Base-by-base conservation (phyloP, 1,139 yeast genomes). In the Ogataea hybrid region DNA sequence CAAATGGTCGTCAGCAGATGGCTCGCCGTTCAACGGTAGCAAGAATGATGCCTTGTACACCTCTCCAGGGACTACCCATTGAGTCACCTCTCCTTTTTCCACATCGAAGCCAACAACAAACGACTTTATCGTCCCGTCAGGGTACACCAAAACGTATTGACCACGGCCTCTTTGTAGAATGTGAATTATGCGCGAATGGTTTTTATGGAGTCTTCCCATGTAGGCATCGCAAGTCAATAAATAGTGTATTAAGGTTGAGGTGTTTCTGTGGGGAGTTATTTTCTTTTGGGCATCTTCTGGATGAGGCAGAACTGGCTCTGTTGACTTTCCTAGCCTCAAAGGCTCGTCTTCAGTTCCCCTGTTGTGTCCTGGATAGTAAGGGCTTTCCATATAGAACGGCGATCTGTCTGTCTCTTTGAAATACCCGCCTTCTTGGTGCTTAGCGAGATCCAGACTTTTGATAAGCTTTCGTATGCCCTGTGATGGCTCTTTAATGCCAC, bases 41-140 rank as follows among this genome's bases (percentile, higher is more conserved):
- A 73, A 42, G 50, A 71, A 73, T 35, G 76, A 69, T 5, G 78
- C 77, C 50, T 74, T 74, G 60, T 70, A 74, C 16, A 69, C 73
- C 12, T 71, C 77, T 2, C 77, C 76, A 9, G 76, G 77, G n/a
- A 74, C 79, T 8, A 74, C 77, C 79, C 79, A 74, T 53, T 74
- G 79, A 25, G 70, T 62, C 3, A 65, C 61, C 52, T 74, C 78
- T 8, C 77, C 78, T 9, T 54, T 55, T 0, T 55, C 54, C 31
- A 62, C 58, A 45, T 72, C 63, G 45, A 72, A 72, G 0, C 79
- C 79, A 16, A 73, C 79, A 15, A 62, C 63, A 50, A 74, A 73
- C 1, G 71, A 61, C 43, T 71, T 70, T 11, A 74, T 53, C 3
- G 44, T 43, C 2, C 78, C 77, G 45, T 70, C 64, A 3, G 77